A percentile compares a stretch with the other conserved stretches of the same genome.
Conservation (phyloP, 768 basidiomycete species). For the Boletus eberwhitei region DNA sequence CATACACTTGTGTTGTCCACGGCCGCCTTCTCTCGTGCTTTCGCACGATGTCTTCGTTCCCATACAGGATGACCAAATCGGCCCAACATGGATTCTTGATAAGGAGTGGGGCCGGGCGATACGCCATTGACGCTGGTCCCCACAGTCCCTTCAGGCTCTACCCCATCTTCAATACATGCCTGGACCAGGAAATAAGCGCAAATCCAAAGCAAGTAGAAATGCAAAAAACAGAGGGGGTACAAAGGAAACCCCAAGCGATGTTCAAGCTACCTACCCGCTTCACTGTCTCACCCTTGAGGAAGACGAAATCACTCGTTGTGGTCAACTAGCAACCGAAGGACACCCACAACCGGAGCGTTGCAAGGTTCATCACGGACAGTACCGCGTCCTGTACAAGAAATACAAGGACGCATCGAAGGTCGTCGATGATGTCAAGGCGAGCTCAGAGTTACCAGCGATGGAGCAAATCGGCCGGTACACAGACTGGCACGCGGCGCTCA, state of each 20-base stretch:
- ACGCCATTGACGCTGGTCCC: neutral
- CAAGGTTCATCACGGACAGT: conserved; percentile 26
- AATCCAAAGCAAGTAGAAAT: neutral
- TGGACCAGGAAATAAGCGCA: conserved; percentile 5
- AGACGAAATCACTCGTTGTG: conserved; percentile 27
- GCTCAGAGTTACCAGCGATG: conserved; percentile 15
- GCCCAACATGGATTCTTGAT: neutral
- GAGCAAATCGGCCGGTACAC: conserved; percentile 11
- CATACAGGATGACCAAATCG: too few relatives aligned
- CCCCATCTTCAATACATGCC: neutral
- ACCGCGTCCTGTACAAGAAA: conserved; percentile 18
- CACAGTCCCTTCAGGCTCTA: too few relatives aligned
- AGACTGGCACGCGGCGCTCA: conserved; percentile 10
- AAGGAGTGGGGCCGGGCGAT: neutral
- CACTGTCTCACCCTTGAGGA: conserved; percentile 22
- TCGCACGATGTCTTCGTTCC: too few relatives aligned
- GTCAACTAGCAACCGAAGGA: conserved; percentile 18
- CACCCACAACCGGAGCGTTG: conserved; percentile 17
- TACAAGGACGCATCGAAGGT: conserved; percentile 29
- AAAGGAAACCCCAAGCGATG: too few relatives aligned
- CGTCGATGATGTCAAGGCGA: conserved; percentile 19
- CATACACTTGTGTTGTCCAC: too few relatives aligned
- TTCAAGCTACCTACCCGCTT: neutral
- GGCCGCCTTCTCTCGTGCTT: too few relatives aligned
- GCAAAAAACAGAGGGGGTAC: neutral